Evolutionary conservation across 1,284 basidiomycete species (phyloP), one percentile per base, ranked within the genome.

Genomic region (Ganoderma lucidum): DNA sequence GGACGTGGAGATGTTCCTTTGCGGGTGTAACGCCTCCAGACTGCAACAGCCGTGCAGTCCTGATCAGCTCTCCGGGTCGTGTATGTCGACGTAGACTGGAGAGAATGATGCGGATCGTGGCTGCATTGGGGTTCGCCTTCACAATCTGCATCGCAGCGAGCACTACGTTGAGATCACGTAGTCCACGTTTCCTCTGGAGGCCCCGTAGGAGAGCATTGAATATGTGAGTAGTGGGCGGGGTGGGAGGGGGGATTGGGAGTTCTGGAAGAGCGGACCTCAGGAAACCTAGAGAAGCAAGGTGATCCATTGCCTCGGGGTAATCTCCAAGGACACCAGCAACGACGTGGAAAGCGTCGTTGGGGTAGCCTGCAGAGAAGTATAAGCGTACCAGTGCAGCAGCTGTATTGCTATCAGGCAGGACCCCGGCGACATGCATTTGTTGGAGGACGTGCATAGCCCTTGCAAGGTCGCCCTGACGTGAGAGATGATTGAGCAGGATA

Each of bases 201-300:
- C 87, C 86, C 59, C 81, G 81, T 14, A 92, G 78, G 28, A 91
- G 77, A 17, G 87, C 83, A 74, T 93, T 93, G 80, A 91, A 86
- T 23, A 91, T 79, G 53, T 84, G 80, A 32, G 81, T 80, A 3
- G 84, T 86, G 32, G 87, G 86, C 23, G 48, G 35, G 23, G 74
- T 61, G 55, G 65, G 44, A 19, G 70, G 70, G 23, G 69, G 66
- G 12, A 64, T 69, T 5, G 72, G 67, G 62, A 70, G 64, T 53
- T 53, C 64, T 17, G 63, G 62, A 23, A 30, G 53, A 35, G 28
- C 51, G 15, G 65, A 30, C 12, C 48, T 10, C 19, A 59, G 45
- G 41, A 71, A 68, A 10, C 76, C 74, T 42, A 79, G 51, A 70
- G 69, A 71, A 45, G 73, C 53, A 41, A 82, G 76, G 23, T 79